phyloP scores from a whole-genome alignment of 352 stramenopile species.

The Globisporangium canariense region DNA sequence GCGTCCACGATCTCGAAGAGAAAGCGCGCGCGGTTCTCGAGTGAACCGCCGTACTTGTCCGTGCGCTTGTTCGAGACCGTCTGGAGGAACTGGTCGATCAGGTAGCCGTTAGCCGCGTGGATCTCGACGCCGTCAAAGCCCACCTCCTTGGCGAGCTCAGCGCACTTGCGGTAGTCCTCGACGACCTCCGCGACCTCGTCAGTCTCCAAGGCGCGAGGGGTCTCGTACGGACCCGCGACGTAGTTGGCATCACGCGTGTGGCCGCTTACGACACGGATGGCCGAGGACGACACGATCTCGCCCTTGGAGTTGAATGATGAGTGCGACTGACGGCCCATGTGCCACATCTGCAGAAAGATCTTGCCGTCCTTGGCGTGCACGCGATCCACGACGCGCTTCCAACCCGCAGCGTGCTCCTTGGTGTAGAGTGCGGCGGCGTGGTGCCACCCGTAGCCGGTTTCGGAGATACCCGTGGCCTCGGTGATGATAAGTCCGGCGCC shows the following conservation, averaged over 20 bases:
- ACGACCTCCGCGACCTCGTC: conserved; percentile 68
- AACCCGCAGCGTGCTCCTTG: conserved; percentile 32
- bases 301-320: conserved; percentile 40
- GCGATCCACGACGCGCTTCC: conserved; percentile 51
- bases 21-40: conserved; percentile 64
- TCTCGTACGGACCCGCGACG: not conserved
- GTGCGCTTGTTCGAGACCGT: conserved; percentile 61
- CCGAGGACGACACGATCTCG: conserved; percentile 48
- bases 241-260: conserved; percentile 2
- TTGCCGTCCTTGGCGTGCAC: conserved; percentile 77
- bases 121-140: conserved; percentile 89
- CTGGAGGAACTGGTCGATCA: conserved; percentile 88
- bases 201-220: conserved; percentile 1
- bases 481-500: conserved; percentile 61
- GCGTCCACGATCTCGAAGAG: conserved; percentile 49
- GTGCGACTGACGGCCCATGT: conserved; percentile 65
- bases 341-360: conserved; percentile 85
- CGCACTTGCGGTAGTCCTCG: conserved; percentile 55
- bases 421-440: conserved; percentile 19
- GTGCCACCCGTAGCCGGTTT: conserved; percentile 21
- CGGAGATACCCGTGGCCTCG: conserved; percentile 44
- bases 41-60: conserved; percentile 71
- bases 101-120: conserved; percentile 83
- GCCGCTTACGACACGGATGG: not conserved
- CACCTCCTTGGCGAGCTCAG: conserved; percentile 45